Evolutionary conservation across 805 yeast species (phyloP).

Genomic region (Zygosaccharomyces pseudorouxii): DNA sequence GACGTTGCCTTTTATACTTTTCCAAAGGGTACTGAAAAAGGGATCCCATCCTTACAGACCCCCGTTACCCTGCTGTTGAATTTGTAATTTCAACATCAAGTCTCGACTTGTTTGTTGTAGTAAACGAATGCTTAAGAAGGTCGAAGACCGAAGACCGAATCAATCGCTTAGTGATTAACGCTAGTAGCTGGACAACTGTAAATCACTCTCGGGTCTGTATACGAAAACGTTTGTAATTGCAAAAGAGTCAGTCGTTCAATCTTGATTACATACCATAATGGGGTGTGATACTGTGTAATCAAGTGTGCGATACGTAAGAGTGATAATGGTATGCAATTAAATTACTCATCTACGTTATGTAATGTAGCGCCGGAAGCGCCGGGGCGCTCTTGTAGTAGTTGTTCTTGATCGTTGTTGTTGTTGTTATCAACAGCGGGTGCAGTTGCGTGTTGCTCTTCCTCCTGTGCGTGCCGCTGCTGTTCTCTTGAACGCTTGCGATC

Average conservation of each 20-base stretch:
- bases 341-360: constrained; percentile 1
- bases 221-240: too few relatives aligned
- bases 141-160: background rate
- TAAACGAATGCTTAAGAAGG: background rate
- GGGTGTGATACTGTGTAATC: background rate
- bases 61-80: constrained; percentile 1
- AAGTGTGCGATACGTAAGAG: background rate
- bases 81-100: constrained; percentile 4
- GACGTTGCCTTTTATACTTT: constrained; percentile 13
- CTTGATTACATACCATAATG: background rate
- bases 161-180: background rate
- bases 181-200: too few relatives aligned
- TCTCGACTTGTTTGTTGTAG: background rate
- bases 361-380: constrained; percentile 2
- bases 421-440: background rate
- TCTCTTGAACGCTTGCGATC: constrained; percentile 10
- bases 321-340: background rate
- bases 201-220: too few relatives aligned
- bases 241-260: background rate
- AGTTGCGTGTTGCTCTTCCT: background rate
- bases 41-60: background rate
- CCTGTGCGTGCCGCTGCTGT: background rate
- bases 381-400: constrained; percentile 1
- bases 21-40: constrained; percentile 1
- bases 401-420: background rate